A percentile compares a stretch with the other conserved stretches of the same genome.
phyloP scores from a whole-genome alignment of 805 yeast species.

The Saturnispora sekii region DNA sequence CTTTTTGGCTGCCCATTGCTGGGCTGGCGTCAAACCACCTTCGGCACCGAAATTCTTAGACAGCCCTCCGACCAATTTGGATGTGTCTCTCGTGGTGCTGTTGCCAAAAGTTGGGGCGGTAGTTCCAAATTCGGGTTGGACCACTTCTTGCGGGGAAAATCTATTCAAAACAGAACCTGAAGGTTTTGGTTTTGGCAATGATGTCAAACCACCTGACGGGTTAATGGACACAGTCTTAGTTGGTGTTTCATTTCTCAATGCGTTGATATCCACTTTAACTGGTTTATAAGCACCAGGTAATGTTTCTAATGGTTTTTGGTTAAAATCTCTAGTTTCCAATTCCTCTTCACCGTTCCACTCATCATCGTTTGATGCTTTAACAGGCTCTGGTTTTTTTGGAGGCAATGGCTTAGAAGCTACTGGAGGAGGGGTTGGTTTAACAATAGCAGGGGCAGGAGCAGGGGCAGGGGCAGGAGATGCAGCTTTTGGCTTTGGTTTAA shows the following conservation, averaged over 20 bases:
- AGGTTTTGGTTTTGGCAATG: constrained; percentile 56
- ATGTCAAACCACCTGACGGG: constrained; percentile 39
- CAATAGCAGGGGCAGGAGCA: constrained; percentile 16
- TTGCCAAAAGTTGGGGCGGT: constrained; percentile 24
- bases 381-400: constrained; percentile 10
- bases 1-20: constrained; percentile 87
- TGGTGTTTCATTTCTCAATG: constrained; percentile 36
- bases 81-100: constrained; percentile 29
- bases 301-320: constrained; percentile 38
- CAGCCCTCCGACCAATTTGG: constrained; percentile 48
- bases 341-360: constrained; percentile 69
- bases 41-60: constrained; percentile 53
- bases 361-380: constrained; percentile 25
- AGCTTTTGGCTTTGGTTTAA: constrained; percentile 24
- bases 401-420: constrained; percentile 13
- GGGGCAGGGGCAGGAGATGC: constrained; percentile 17
- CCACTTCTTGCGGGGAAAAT: constrained; percentile 29
- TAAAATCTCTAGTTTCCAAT: constrained; percentile 44
- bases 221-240: constrained; percentile 41
- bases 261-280: constrained; percentile 49
- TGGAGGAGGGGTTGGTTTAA: constrained; percentile 16
- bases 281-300: constrained; percentile 59
- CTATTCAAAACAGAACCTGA: constrained; percentile 41
- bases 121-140: constrained; percentile 28
- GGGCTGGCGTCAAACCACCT: constrained; percentile 88